Base-by-base conservation (phyloP, 805 yeast genomes). In the Nakazawaea ishiwadae region DNA sequence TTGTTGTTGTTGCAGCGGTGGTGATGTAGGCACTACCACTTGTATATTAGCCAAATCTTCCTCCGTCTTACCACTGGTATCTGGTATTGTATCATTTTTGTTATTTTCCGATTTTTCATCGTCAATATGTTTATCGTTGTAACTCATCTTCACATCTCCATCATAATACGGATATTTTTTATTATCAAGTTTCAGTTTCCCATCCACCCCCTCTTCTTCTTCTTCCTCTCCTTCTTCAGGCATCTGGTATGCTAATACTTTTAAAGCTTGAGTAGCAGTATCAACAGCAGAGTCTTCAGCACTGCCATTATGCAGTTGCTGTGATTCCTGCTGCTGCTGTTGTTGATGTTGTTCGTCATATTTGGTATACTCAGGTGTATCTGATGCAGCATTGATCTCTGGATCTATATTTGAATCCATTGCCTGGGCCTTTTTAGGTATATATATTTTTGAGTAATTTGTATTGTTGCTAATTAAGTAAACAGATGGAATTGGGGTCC, bases 321-420 rank as follows among this genome's bases (percentile, higher is more conserved):
- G 20, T 11, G 9, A 11, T 11, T 31, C 19, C 18, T n/a, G 10
- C n/a, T 14, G 14, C 19, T 20, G 17, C 4, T 11, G 20, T 19
- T 14, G 37, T 19, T 34, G 29, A 14, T 23, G 29, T 23, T 24
- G 6, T 34, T 24, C 10, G 15, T 23, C 17, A 20, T 19, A 32
- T 20, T 28, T 3, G 17, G 4, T 14, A 28, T n/a, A 28, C n/a
- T 18, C 18, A 17, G 12, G 15, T 3, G 35, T 26, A 17, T 26
- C 31, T 6, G 44, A 28, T 14, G 32, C 35, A 5, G 35, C 28
- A 24, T 41, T 31, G 15, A 42, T 42, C 23, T 31, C 40, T 5
- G 45, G 45, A 16, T 42, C 45, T n/a, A 42, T 42, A 28, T 42
- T 42, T 5, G 45, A 31, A 11, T 42, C 45, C 45, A 42, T 38